Evolutionary conservation across 805 yeast genomes (phyloP).

Genomic region (Wickerhamiella musiphila): DNA sequence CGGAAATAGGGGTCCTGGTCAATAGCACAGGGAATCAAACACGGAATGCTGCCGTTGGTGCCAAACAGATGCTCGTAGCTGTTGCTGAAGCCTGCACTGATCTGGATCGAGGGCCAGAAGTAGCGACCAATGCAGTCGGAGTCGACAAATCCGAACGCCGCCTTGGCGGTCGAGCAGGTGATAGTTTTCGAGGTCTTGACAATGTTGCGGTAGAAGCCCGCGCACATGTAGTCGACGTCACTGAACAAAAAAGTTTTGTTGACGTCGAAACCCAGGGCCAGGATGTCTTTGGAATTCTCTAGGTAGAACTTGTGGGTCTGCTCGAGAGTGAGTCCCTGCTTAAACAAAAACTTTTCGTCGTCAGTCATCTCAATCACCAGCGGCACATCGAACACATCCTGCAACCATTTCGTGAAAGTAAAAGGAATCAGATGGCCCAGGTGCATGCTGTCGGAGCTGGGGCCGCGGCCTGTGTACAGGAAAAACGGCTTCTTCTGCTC

Average conservation of each 20-base stretch:
- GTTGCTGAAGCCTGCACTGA: conserved; percentile 88
- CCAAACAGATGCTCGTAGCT: conserved; percentile 90
- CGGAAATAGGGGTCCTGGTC: conserved; percentile 98
- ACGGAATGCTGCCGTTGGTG: conserved; percentile 75
- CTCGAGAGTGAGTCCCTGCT: conserved; percentile 71
- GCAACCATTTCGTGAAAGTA: conserved; percentile 91
- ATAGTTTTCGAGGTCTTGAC: conserved; percentile 85
- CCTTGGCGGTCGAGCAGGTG: conserved; percentile 91
- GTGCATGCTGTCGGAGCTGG: conserved; percentile 86
- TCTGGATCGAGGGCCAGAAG: conserved; percentile 92
- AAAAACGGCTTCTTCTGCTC: conserved; percentile 93
- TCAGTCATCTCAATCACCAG: conserved; percentile 86
- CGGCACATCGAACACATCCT: conserved; percentile 93
- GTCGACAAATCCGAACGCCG: conserved; percentile 92
- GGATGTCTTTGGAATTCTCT: conserved; percentile 82
- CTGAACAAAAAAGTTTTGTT: conserved; percentile 91
- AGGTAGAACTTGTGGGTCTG: conserved; percentile 66
- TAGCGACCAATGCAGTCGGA: conserved; percentile 86
- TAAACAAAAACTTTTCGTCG: conserved; percentile 92
- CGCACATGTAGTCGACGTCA: conserved; percentile 83
- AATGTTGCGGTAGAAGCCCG: conserved; percentile 84
- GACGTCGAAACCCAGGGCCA: conserved; percentile 86
- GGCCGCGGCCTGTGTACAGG: conserved; percentile 94
- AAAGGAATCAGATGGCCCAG: conserved; percentile 96
- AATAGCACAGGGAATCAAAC: conserved; percentile 96